Base-by-base conservation (phyloP, 805 yeast genomes). In the Torulaspora microellipsoides region DNA sequence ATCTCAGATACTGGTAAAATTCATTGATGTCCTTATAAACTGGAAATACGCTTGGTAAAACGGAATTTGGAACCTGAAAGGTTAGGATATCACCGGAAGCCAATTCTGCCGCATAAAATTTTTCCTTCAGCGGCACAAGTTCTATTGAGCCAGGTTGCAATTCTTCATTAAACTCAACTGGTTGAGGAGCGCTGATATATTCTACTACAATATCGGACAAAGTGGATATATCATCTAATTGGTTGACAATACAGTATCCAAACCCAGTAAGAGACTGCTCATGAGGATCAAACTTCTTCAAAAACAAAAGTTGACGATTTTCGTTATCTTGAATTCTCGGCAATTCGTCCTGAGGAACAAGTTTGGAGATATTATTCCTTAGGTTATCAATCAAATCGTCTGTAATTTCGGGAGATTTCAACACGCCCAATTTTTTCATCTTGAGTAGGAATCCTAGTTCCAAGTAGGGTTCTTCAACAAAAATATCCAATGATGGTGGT, bases 31-130 rank as follows among this genome's bases (percentile, higher is more conserved):
- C 60, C n/a, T 56, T 51, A 49, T 64, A 67, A 15, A 62, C 58
- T 27, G 69, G 70, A 11, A 59, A 59, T 32, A 59, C 51, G 3
- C 55, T 49, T 3, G 50, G 47, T 28, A 52, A 20, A 5, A 46
- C 38, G 4, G 42, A 27, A 6, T 31, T 33, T 11, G 51, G 46
- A 32, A 47, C 48, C 48, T 49, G 64, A 50, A 63, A 62, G 2
- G 65, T 51, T 7, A 85, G 58, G 12, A 85, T 82, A 57, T 85
- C 95, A 54, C 95, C 95, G 45, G 73, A 76, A 5, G 72, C 69
- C 14, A 85, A 58, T 52, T 85, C 93, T 31, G 73, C 66, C 45
- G 76, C 34, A 73, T 76, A 55, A 77, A 77, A 1, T 79, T 68
- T 28, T 54, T 53, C n/a, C 51, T 46, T 8, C 59, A 55, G 35